Evolutionary conservation across 371 early-diverging fungal genomes (phyloP).

Genomic region (Globomyces sp.): DNA sequence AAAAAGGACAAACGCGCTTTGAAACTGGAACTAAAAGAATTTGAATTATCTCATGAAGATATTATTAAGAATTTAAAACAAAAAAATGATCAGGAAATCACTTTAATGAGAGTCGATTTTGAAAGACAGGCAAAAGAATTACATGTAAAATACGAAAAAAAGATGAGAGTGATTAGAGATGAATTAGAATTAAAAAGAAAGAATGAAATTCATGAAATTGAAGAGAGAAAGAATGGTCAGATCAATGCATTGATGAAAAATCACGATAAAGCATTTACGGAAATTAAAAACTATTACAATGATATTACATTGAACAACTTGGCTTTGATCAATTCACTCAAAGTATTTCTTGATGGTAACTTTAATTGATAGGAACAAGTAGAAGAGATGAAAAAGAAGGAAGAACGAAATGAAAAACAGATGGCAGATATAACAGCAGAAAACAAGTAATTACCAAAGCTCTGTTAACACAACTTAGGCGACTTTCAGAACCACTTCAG

Average conservation of each 20-base stretch:
- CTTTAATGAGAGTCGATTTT: constrained; percentile 49
- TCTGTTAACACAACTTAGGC: constrained; percentile 12
- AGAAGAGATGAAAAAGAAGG: constrained; percentile 64
- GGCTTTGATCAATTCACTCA: constrained; percentile 58
- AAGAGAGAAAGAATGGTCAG: constrained; percentile 63
- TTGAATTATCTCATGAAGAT: constrained; percentile 57
- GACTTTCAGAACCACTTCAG: constrained; percentile 58
- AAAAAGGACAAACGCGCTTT: constrained; percentile 54
- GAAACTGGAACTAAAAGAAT: constrained; percentile 55
- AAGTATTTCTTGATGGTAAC: constrained; percentile 30
- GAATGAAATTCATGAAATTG: constrained; percentile 62
- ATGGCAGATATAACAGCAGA: constrained; percentile 61
- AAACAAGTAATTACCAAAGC: constrained; percentile 39
- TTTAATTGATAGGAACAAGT: constrained; percentile 52
- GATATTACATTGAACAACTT: constrained; percentile 63
- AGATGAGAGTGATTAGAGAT: constrained; percentile 53
- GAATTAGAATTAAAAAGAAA: constrained; percentile 59
- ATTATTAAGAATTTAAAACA: constrained; percentile 49
- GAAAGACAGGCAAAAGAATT: constrained; percentile 56
- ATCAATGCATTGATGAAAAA: constrained; percentile 61
- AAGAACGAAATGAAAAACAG: constrained; percentile 60
- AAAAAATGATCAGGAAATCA: constrained; percentile 53
- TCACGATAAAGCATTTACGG: constrained; percentile 61
- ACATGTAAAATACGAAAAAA: constrained; percentile 55
- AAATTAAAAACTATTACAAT: constrained; percentile 66